phyloP scores from a whole-genome alignment of 2,329 filamentous ascomycete species.

The Phaeosphaeria sp. region DNA sequence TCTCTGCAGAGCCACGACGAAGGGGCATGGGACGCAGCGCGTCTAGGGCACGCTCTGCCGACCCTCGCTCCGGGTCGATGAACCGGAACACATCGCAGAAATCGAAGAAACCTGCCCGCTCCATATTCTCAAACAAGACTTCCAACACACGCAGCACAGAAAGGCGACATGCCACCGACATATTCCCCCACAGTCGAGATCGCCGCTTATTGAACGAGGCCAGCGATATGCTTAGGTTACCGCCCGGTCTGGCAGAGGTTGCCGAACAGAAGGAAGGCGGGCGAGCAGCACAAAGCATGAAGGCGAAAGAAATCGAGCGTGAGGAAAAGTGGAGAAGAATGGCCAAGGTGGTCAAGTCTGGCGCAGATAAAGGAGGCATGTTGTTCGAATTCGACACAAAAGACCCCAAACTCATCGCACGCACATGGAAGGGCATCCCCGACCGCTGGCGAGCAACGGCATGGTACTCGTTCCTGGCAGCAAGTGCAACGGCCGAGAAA shows the following conservation, averaged over 20 bases:
- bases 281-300: slow-evolving; percentile 56
- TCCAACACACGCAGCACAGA: slow-evolving; percentile 51
- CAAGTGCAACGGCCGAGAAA: slow-evolving; percentile 72
- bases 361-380: slow-evolving; percentile 65
- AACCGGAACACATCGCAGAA: slow-evolving; percentile 50
- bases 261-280: slow-evolving; percentile 54
- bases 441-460: slow-evolving; percentile 92
- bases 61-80: slow-evolving; percentile 48
- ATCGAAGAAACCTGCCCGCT: slow-evolving; percentile 52
- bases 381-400: slow-evolving; percentile 80
- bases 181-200: slow-evolving; percentile 60
- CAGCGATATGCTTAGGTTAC: slow-evolving; percentile 69
- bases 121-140: slow-evolving; percentile 44
- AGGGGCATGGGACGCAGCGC: slow-evolving; percentile 59
- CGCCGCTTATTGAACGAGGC: slow-evolving; percentile 65
- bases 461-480: slow-evolving; percentile 90
- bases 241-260: slow-evolving; percentile 58
- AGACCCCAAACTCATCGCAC: slow-evolving; percentile 79
- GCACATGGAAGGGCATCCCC: slow-evolving; percentile 98
- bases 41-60: slow-evolving; percentile 52
- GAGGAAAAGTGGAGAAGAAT: slow-evolving; percentile 74
- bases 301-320: slow-evolving; percentile 65
- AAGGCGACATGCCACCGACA: slow-evolving; percentile 59
- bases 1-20: slow-evolving; percentile 62
- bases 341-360: slow-evolving; percentile 58